Percentiles rank a stretch among this genome's conserved stretches.
These are phyloP conservation scores for Lactarius quietus DNA, from an alignment of 768 basidiomycete genomes.

Conservation along the genomic window DNA sequence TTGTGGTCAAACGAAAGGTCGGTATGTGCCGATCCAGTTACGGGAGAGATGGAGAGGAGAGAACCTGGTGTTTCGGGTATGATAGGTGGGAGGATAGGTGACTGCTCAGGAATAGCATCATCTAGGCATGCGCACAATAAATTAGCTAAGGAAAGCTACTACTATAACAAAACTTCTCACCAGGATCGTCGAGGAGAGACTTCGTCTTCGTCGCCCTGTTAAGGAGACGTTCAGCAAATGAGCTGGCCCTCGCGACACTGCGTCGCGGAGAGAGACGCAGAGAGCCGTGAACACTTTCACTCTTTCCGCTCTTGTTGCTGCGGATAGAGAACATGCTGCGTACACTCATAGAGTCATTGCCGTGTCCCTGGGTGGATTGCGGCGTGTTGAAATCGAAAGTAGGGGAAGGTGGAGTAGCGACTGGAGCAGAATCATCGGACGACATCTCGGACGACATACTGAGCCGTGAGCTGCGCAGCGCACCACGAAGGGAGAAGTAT, in stretches of 20 bases:
- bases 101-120: slow-evolving; percentile 20
- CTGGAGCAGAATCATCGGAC: slow-evolving; percentile 61
- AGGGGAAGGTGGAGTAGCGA: slow-evolving; percentile 55
- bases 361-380: slow-evolving; percentile 18
- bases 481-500: slow-evolving; percentile 39
- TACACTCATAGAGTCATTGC: slow-evolving; percentile 29
- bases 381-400: slow-evolving; percentile 29
- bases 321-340: slow-evolving; percentile 24
- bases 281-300: slow-evolving; percentile 14
- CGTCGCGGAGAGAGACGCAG: slow-evolving; percentile 25
- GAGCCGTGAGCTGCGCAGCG: slow-evolving; percentile 45
- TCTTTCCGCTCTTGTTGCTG: slow-evolving; percentile 23
- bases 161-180: slow-evolving; percentile 1
- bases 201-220: slow-evolving; percentile 24
- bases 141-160: neutral
- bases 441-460: slow-evolving; percentile 63
- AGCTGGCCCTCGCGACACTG: slow-evolving; percentile 25
- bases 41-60: slow-evolving; percentile 40
- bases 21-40: slow-evolving; percentile 36
- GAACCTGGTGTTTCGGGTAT: slow-evolving; percentile 29
- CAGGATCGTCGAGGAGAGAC: slow-evolving; percentile 24
- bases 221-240: slow-evolving; percentile 25
- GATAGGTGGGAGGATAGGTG: slow-evolving; percentile 27
- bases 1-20: slow-evolving; percentile 51
- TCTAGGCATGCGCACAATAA: neutral